Evolutionary conservation across 176 grass and related monocot species (phyloP), one percentile per base, ranked within the genome.

Genomic region (Echinochloa phyllopogon): DNA sequence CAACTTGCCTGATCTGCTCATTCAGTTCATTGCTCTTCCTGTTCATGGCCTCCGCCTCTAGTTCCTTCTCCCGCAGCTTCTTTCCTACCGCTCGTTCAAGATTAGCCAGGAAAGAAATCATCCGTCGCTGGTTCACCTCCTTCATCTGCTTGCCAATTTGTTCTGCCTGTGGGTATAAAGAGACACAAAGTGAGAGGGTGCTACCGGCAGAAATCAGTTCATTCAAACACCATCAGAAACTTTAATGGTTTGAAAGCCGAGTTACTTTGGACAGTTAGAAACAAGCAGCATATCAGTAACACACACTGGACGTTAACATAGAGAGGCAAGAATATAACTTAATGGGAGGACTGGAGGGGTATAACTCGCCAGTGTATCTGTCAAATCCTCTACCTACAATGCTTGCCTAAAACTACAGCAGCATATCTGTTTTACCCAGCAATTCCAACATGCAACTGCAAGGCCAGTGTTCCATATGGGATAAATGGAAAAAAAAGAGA

Each of bases 21-120:
- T 81, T 85, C 45, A 92, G 71, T 57, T 90, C 84, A 72, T 77
- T 89, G 47, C 85, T 84, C 76, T 81, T 92, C 71, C 57, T 89
- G 78, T 81, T 89, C 80, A 92, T 73, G 3, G 84, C 75, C 62
- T 86, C 87, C 27, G 84, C 71, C 76, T 92, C 84, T 1, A 89
- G 70, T 36, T 92, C 91, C 75, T 87, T 92, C 71, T 92, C 91
- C 66, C 52, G 40, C 61, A 86, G 87, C 74, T 86, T 89, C 79
- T 88, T 92, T 40, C 87, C 87, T 43, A 89, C 83, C 13, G 33
- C 79, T 76, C 83, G 68, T 37, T 89, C 83, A 0, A 92, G 74
- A 45, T 81, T 82, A 1, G 59, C 55, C 68, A 89, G 37, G 36
- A 89, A 86, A 13, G 62, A 73, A 42, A 89, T 40, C 83, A 82